Conservation (phyloP, 75 land plant species). For the Cryptomeria japonica region DNA sequence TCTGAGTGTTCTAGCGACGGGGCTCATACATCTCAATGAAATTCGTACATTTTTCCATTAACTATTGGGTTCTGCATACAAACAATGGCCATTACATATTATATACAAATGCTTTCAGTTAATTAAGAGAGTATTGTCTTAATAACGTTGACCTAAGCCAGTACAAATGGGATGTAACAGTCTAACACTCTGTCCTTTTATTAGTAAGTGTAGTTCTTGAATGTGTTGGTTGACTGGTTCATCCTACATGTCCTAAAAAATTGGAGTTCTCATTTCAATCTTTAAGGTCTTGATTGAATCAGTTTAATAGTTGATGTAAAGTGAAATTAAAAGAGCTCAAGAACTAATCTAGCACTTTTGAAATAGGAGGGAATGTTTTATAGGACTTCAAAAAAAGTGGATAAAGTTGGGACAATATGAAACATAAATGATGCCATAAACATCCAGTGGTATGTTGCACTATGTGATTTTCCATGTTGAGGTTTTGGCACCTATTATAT, state of each 20-base stretch:
- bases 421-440: background rate
- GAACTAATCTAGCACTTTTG: background rate
- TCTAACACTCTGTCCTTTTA: background rate
- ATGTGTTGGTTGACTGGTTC: background rate
- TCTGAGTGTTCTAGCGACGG: too few species aligned
- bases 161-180: background rate
- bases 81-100: background rate
- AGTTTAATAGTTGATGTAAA: background rate
- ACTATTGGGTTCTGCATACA: background rate
- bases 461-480: background rate
- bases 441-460: background rate
- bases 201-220: background rate
- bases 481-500: background rate
- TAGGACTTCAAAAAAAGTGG: background rate
- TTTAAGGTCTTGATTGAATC: background rate
- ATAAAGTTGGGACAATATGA: background rate
- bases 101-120: background rate
- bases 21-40: background rate
- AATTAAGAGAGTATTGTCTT: background rate
- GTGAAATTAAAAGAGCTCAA: background rate
- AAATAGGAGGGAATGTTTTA: background rate
- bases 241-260: background rate
- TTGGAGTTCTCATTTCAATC: background rate
- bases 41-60: background rate
- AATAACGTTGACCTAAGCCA: background rate